Base-by-base conservation (phyloP, 2,329 filamentous ascomycete genomes). In the Zarea fungicola region DNA sequence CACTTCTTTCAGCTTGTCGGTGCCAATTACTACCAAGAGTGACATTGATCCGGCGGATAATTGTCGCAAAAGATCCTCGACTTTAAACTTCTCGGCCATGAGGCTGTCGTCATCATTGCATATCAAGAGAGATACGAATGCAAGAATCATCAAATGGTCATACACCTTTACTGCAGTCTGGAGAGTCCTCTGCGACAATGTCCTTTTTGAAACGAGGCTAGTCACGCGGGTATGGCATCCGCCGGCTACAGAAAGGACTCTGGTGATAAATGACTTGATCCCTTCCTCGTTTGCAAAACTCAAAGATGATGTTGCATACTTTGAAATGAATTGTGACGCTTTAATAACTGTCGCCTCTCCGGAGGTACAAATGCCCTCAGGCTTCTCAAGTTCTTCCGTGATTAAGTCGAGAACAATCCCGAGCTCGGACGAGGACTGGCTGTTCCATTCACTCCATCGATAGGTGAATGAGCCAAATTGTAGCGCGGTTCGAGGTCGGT, bases 341-440 rank as follows among this genome's bases (percentile, higher is more conserved):
- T 65, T 65, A 14, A 64, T 57, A 3, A 60, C 31, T 23, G 59
- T 51, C 35, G 52, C 54, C 35, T 57, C 9, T 53, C 55, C 48
- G 5, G 46, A 6, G 5, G 39, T 25, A 21, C 42, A 48, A 6
- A 42, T 32, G 10, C 44, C 40, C 14, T 21, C 36, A 2, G 37
- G 26, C 16, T 50, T 50, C 7, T 65, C 61, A n/a, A 69, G 50
- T 39, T 75, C 67, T 28, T 83, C 78, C 10, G 66, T 60, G 26
- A 84, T 64, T 61, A 74, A 80, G 60, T 85, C 81, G 50, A 83
- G 66, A n/a, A 82, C 63, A 32, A 84, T 69, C 2, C 81, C 81
- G 18, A 84, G 55, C 55, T 85, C 80, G 4, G 81, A 83, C 2
- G 81, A 84, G 2, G 75, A 72, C 26, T 70, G 70, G 9, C 76